Evolutionary conservation across 495 filamentous ascomycete species (phyloP).

Genomic region (Parachaetomium inaequale): DNA sequence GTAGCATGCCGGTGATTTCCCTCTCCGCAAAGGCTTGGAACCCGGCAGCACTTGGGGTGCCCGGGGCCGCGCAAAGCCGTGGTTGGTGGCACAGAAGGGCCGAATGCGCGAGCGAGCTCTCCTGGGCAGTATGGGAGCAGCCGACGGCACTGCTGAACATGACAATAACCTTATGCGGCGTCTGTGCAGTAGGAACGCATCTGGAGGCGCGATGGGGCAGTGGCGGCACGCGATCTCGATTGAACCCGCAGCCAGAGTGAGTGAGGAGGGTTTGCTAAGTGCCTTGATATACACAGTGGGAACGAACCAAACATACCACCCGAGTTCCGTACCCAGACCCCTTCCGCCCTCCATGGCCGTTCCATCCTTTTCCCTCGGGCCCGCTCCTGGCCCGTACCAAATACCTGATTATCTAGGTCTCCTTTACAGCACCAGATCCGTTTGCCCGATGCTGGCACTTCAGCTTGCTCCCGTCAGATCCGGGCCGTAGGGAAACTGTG

Average conservation of each 20-base stretch:
- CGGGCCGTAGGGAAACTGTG: slow-evolving; percentile 21
- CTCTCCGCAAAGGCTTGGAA: slow-evolving; percentile 11
- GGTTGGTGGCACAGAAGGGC: slow-evolving; percentile 22
- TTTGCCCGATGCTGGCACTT: neutral
- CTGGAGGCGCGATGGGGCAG: too few relatives aligned
- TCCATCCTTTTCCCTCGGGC: neutral
- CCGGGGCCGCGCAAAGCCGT: slow-evolving; percentile 14
- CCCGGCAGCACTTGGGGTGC: slow-evolving; percentile 2
- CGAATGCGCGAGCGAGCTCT: slow-evolving; percentile 20
- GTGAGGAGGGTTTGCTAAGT: neutral
- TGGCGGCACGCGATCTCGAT: neutral
- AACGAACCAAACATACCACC: neutral
- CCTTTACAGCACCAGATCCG: neutral
- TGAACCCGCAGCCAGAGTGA: neutral
- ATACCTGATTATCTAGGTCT: neutral
- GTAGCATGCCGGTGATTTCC: neutral
- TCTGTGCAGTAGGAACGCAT: too few relatives aligned
- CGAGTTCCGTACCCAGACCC: neutral
- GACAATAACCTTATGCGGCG: too few relatives aligned
- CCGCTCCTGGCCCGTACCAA: neutral
- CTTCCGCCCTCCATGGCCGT: neutral
- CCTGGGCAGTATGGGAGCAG: neutral
- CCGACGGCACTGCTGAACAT: neutral
- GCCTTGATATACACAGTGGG: neutral
- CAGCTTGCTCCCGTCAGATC: slow-evolving; percentile 17